These are phyloP conservation scores for Globisporangium cystogenes DNA, from an alignment of 352 stramenopile genomes.

Conservation along the genomic window DNA sequence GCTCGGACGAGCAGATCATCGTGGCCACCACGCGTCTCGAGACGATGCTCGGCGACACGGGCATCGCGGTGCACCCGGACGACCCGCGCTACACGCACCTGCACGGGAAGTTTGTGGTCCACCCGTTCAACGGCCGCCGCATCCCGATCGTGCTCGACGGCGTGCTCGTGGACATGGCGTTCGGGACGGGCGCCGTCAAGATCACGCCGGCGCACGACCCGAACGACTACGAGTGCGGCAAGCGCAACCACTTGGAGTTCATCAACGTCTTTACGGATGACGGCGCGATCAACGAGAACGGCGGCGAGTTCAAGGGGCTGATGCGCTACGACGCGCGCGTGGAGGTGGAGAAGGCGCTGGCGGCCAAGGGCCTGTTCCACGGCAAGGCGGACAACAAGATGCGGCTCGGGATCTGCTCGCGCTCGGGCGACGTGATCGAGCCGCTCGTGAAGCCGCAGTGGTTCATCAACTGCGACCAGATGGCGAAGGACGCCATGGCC, in stretches of 20 bases:
- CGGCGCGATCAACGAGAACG: conserved; percentile 95
- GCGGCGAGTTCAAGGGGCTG: conserved; percentile 79
- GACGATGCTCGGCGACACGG: conserved; percentile 99
- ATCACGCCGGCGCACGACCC: conserved; percentile 99
- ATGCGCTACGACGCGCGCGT: conserved; percentile 90
- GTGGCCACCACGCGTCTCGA: conserved; percentile 96
- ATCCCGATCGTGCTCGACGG: conserved; percentile 97
- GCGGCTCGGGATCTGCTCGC: conserved; percentile 96
- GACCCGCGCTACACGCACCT: conserved; percentile 98
- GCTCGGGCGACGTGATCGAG: conserved; percentile 98
- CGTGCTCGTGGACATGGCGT: conserved; percentile 97
- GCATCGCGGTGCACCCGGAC: conserved; percentile 98
- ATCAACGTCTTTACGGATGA: conserved; percentile 97
- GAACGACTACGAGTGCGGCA: conserved; percentile 99
- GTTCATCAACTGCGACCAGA: conserved; percentile 58
- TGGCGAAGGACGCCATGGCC: conserved; percentile 81
- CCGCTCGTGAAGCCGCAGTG: conserved; percentile 99
- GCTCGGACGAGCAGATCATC: conserved; percentile 70
- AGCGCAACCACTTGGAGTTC: conserved; percentile 96
- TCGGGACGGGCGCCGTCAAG: conserved; percentile 98
- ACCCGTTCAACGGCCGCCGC: conserved; percentile 97
- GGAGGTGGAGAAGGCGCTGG: conserved; percentile 87
- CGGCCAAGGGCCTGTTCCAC: conserved; percentile 92
- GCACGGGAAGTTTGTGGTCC: conserved; percentile 96
- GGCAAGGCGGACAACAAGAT: conserved; percentile 99